Evolutionary conservation across 345 rosid species (phyloP).

Genomic region (Populus nigra): DNA sequence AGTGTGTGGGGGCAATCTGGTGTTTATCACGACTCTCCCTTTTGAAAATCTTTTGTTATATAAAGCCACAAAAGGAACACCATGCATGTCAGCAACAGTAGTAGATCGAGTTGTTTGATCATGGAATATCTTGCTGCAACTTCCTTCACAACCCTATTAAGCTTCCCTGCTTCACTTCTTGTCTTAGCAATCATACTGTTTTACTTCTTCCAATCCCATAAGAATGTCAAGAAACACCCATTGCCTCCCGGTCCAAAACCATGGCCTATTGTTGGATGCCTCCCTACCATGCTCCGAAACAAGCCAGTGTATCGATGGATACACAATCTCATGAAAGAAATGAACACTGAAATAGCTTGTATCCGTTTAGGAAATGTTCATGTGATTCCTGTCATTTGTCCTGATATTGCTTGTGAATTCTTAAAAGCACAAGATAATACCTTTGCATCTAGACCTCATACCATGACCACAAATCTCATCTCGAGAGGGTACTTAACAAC

Average conservation of each 20-base stretch:
- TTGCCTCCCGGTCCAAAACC: slow-evolving; percentile 40
- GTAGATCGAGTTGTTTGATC: too few species aligned
- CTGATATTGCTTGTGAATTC: slow-evolving; percentile 37
- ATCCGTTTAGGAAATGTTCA: slow-evolving; percentile 35
- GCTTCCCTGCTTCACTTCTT: too few species aligned
- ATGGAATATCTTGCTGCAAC: too few species aligned
- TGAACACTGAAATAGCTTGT: slow-evolving; percentile 40
- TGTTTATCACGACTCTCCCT: too few species aligned
- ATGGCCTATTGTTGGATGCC: slow-evolving; percentile 46
- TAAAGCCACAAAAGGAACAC: too few species aligned
- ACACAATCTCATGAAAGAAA: slow-evolving; percentile 34
- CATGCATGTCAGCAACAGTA: too few species aligned
- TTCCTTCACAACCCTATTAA: too few species aligned
- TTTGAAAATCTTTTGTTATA: too few species aligned
- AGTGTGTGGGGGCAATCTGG: too few species aligned
- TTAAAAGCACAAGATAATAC: slow-evolving; percentile 37
- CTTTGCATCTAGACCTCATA: slow-evolving; percentile 40
- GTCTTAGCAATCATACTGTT: too few species aligned
- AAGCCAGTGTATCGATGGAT: slow-evolving; percentile 43
- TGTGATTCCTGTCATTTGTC: slow-evolving; percentile 40
- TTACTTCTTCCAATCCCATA: too few species aligned
- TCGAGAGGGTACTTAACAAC: slow-evolving; percentile 35
- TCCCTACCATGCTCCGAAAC: slow-evolving; percentile 26
- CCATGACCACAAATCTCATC: slow-evolving; percentile 22
- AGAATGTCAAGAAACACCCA: background rate